Evolutionary conservation across 1,284 basidiomycete genomes (phyloP), one percentile per base, ranked within the genome.

Genomic region (Rhodotorula sp.): DNA sequence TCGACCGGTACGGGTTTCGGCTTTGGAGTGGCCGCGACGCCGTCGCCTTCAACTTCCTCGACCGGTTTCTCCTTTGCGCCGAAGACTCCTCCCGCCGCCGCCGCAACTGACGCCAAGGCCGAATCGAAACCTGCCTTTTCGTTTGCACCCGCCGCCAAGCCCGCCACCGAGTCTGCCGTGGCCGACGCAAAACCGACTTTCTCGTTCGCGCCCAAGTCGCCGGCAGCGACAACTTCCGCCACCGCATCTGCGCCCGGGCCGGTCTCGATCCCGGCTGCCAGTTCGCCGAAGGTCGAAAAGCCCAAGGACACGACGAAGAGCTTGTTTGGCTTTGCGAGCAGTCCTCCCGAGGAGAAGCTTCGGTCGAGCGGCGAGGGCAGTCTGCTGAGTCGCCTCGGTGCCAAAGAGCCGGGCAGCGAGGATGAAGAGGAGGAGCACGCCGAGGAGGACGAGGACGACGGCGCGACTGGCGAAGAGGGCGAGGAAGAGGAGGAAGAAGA

Each of bases 291-390:
- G 39, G 10, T 48, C 34, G 51, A 39, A 5, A 43, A 52, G 49
- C 49, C 70, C 18, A n/a, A 73, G 15, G 20, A 43, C 21, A 57
- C 72, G n/a, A 62, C 73, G 20, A 75, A 76, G 69, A 68, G 66
- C 54, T 47, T 76, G 29, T 76, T 76, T 34, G 74, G 74, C 14
- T 76, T 76, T 51, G 71, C 74, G 23, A 69, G 69, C 52, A 69
- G 67, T 18, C 74, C 74, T 51, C 71, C 74, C 1, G 61, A 43
- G 43, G 69, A 70, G 34, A 67, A 64, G 47, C 57, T 46, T 29
- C 54, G 31, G 20, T 31, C 21, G 7, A 58, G 56, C 18, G 56
- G 15, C n/a, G 61, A 43, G 18, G 52, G 26, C n/a, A 70, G 69
- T 52, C 34, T 69, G 62, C 51, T 62, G 51, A 62, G 56, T 15